Evolutionary conservation across 2,329 filamentous ascomycete genomes (phyloP).

Genomic region (Balansia obtecta): DNA sequence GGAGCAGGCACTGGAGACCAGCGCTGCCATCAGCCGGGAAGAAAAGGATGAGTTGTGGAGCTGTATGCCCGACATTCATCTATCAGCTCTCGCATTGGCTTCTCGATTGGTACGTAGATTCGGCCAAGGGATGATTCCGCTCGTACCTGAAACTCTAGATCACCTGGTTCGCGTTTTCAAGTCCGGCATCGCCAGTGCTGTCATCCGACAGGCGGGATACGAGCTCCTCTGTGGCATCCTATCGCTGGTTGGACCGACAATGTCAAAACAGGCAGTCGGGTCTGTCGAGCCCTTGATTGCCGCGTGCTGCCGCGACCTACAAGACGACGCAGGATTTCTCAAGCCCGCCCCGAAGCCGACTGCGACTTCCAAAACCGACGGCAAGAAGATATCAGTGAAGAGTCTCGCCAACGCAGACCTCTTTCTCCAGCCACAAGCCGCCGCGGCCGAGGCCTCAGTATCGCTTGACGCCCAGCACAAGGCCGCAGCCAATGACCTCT

Average conservation of each 20-base stretch:
- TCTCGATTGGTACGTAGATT: constrained; percentile 45
- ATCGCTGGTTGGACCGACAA: constrained; percentile 46
- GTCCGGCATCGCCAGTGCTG: constrained; percentile 36
- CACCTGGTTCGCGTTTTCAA: constrained; percentile 61
- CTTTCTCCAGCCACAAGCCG: constrained; percentile 41
- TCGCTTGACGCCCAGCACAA: constrained; percentile 34
- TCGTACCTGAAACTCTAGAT: constrained; percentile 55
- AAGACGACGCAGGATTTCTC: constrained; percentile 40
- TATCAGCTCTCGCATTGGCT: constrained; percentile 54
- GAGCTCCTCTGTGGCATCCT: constrained; percentile 45
- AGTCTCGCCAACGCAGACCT: constrained; percentile 55
- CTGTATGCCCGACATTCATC: constrained; percentile 61
- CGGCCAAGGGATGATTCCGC: constrained; percentile 40
- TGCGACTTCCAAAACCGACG: constrained; percentile 15
- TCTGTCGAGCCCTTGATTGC: constrained; percentile 51
- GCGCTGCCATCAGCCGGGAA: constrained; percentile 61
- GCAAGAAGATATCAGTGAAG: constrained; percentile 12
- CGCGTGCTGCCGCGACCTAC: constrained; percentile 62
- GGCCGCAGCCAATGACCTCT: constrained; percentile 45
- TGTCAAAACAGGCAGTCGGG: constrained; percentile 53
- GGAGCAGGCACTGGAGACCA: constrained; percentile 46
- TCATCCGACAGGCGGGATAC: constrained; percentile 51
- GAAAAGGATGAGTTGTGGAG: constrained; percentile 72
- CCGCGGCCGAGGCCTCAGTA: constrained; percentile 18
- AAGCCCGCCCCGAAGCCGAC: constrained; percentile 22